Percentiles rank a stretch among this genome's conserved stretches.
Conservation (phyloP, 441 rosid genomes). For the Iberis amara region DNA sequence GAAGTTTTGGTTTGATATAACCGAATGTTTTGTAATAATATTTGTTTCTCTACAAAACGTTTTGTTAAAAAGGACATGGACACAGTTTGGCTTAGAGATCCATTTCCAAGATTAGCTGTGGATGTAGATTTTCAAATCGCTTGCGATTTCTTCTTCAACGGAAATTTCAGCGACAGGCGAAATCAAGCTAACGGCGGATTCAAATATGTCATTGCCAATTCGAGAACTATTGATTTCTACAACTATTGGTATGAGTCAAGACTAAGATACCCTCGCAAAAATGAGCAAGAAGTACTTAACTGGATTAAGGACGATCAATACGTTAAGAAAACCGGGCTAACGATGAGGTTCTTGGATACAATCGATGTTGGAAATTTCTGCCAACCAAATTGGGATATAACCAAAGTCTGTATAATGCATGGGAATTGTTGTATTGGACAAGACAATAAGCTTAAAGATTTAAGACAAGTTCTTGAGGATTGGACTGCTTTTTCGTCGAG, state of each 20-base stretch:
- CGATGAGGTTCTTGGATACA: slow-evolving; percentile 62
- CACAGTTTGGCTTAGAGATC: slow-evolving; percentile 83
- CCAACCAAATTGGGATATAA: slow-evolving; percentile 69
- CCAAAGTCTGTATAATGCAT: slow-evolving; percentile 76
- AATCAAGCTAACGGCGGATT: slow-evolving; percentile 77
- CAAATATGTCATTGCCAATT: slow-evolving; percentile 57
- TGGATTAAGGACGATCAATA: slow-evolving; percentile 46
- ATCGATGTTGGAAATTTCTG: slow-evolving; percentile 72
- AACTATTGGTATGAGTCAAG: slow-evolving; percentile 70
- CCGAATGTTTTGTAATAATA: background rate
- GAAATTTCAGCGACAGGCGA: slow-evolving; percentile 40
- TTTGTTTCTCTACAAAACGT: background rate
- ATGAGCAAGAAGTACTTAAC: slow-evolving; percentile 73
- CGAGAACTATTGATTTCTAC: slow-evolving; percentile 64
- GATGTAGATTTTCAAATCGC: slow-evolving; percentile 82
- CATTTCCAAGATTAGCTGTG: slow-evolving; percentile 53
- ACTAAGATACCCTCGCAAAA: slow-evolving; percentile 49
- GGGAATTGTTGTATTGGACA: slow-evolving; percentile 74
- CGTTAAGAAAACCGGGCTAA: slow-evolving; percentile 46
- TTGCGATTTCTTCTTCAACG: slow-evolving; percentile 48
- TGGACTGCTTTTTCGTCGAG: slow-evolving; percentile 33
- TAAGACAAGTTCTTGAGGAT: slow-evolving; percentile 64
- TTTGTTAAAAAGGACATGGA: slow-evolving; percentile 51
- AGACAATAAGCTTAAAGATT: slow-evolving; percentile 59
- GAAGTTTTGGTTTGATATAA: no score